phyloP scores from a whole-genome alignment of 2,329 filamentous ascomycete species.

The Fusarium zealandicum region DNA sequence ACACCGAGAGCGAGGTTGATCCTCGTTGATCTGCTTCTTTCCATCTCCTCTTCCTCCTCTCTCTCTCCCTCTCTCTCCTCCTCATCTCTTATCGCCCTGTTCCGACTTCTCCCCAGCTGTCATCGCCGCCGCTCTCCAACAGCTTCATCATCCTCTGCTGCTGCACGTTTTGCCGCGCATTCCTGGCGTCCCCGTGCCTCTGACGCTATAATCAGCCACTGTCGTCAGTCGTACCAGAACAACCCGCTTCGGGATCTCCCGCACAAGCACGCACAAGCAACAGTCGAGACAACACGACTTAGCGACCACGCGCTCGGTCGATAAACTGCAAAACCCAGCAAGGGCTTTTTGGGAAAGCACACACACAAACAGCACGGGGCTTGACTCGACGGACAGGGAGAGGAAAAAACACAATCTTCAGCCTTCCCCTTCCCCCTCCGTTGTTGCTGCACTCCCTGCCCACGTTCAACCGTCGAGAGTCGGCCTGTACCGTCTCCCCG shows the following conservation, averaged over 20 bases:
- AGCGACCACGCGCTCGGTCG: conserved; percentile 12
- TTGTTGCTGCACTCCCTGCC: background rate
- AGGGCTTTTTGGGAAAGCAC: background rate
- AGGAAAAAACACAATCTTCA: background rate
- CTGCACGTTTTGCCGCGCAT: conserved; percentile 21
- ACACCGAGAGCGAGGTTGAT: conserved; percentile 3
- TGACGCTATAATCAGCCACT: conserved; percentile 40
- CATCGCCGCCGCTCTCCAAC: background rate
- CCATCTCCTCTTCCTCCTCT: background rate
- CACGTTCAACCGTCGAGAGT: conserved; percentile 6
- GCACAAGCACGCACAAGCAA: conserved; percentile 26
- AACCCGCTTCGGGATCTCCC: conserved; percentile 39
- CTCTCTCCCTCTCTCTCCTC: background rate
- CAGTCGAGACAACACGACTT: conserved; percentile 9
- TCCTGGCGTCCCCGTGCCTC: conserved; percentile 24
- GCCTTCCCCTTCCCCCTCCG: background rate
- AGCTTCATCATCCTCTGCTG: conserved; percentile 5
- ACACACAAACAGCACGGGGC: conserved; percentile 5
- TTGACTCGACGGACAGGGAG: background rate
- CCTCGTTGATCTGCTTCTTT: conserved; percentile 4
- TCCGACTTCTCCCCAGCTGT: background rate
- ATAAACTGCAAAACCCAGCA: background rate
- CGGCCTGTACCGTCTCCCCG: background rate
- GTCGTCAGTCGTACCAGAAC: conserved; percentile 40
- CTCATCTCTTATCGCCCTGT: too few relatives aligned